phyloP scores from a whole-genome alignment of 1,284 basidiomycete genomes.

The Fomitopsis pinicola region DNA sequence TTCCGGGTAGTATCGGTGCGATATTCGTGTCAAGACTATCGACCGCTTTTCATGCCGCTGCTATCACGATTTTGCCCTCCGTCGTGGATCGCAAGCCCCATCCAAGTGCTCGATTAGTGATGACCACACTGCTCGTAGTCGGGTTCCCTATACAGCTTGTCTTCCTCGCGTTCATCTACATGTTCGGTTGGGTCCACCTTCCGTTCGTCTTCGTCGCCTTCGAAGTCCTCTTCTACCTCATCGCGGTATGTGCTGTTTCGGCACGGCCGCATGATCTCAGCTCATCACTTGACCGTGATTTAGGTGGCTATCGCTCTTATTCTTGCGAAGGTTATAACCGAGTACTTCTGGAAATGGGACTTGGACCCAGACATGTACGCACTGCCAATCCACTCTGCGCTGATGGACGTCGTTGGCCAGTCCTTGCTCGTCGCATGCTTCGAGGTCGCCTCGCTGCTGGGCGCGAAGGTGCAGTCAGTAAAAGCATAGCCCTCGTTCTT shows the following conservation, averaged over 20 bases:
- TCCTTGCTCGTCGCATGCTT: conserved; percentile 75
- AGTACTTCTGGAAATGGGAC: conserved; percentile 77
- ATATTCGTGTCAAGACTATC: conserved; percentile 91
- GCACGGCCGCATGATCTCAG: background rate
- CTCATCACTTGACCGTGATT: background rate
- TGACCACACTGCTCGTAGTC: conserved; percentile 66
- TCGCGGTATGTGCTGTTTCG: conserved; percentile 53
- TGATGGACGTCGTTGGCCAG: conserved; percentile 92
- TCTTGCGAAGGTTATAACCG: conserved; percentile 67
- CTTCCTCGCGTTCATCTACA: conserved; percentile 64
- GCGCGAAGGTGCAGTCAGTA: conserved; percentile 22
- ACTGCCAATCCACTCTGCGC: conserved; percentile 84
- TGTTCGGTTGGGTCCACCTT: conserved; percentile 74
- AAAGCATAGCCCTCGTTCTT: background rate
- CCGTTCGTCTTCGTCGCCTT: conserved; percentile 63
- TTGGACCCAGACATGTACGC: conserved; percentile 95
- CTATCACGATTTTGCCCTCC: conserved; percentile 21
- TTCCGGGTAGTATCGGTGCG: conserved; percentile 86
- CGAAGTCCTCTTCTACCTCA: conserved; percentile 66
- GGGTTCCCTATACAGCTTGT: conserved; percentile 74
- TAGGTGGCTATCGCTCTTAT: conserved; percentile 71
- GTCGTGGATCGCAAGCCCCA: conserved; percentile 19
- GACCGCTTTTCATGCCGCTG: conserved; percentile 73
- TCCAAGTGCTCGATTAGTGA: conserved; percentile 51
- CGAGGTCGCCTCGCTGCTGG: conserved; percentile 49